Base-by-base conservation (phyloP, 495 filamentous ascomycete genomes). In the Lepidopterella palustris region DNA sequence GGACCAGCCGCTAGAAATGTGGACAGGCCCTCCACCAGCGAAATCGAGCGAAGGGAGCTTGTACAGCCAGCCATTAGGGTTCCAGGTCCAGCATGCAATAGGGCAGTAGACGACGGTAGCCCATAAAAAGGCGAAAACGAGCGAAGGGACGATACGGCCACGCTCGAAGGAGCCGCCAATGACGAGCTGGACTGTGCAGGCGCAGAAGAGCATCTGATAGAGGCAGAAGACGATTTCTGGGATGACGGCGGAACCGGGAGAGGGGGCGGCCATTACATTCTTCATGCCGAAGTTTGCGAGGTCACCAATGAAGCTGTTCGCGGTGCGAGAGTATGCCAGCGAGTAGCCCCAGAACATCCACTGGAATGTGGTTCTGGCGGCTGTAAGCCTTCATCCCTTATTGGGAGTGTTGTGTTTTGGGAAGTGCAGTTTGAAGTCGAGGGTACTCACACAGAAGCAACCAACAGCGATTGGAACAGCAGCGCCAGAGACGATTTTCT, bases 281-380 rank as follows among this genome's bases (percentile, higher is more conserved):
- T 71, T 79, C 66, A 84, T 61, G 0, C 81, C 81, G 55, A 84
- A 81, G 57, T 79, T 78, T 50, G 70, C 72, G 31, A 84, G 62
- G 24, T 75, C 76, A 21, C 81, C 81, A 31, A 83, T 82, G 66
- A 80, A 83, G 0, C 75, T 71, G n/a, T 76, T 73, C 8, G 73
- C 80, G 53, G 76, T 73, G 29, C 76, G 66, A 2, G 73, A 74
- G 70, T 81, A 83, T 21, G 79, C 73, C 1, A 84, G 69, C 0
- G 79, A 79, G 63, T 83, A 84, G 3, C 81, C 80, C 78, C 79
- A 82, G 64, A 83, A 81, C 53, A 81, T 78, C 79, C 80, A 82
- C 70, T 81, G 77, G 53, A 81, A 79, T 15, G 77, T 79, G 3
- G 69, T 74, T 15, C 65, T 66, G 45, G 6, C 3, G 5, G 4